Percentiles rank a stretch among this genome's conserved stretches.
phyloP scores from a whole-genome alignment of 2,329 filamentous ascomycete species.

The Neodidymelliopsis sp. region DNA sequence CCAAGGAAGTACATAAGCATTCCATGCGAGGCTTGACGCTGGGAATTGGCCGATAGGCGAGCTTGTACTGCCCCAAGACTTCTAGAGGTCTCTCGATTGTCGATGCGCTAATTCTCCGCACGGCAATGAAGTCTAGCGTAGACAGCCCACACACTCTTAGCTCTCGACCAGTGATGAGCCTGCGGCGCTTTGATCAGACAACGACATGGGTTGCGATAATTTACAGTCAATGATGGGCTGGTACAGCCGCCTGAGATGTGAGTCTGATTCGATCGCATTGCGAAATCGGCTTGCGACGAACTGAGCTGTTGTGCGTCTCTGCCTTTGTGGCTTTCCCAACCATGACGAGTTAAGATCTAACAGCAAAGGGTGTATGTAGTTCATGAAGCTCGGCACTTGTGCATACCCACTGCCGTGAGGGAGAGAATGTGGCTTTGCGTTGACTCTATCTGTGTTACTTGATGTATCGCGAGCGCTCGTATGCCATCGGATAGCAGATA shows the following conservation, averaged over 20 bases:
- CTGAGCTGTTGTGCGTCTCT: conserved; percentile 6
- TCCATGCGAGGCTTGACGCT: conserved; percentile 11
- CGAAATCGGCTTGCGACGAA: conserved; percentile 1
- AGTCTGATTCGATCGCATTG: conserved; percentile 7
- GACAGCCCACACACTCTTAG: conserved; percentile 1
- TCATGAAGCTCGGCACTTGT: neutral
- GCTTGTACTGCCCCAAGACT: conserved; percentile 3
- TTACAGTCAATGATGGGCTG: conserved; percentile 5
- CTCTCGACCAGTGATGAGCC: conserved; percentile 1
- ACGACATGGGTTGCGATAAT: conserved; percentile 7
- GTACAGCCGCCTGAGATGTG: conserved; percentile 3
- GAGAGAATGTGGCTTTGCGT: neutral
- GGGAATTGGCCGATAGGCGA: conserved; percentile 12
- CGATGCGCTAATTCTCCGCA: conserved; percentile 10
- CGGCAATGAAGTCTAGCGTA: conserved; percentile 2
- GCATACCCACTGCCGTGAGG: conserved; percentile 4
- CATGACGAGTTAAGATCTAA: conserved; percentile 5
- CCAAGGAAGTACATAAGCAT: conserved; percentile 14
- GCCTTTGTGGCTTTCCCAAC: conserved; percentile 15
- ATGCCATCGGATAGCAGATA: too few species aligned
- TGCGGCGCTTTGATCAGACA: conserved; percentile 11
- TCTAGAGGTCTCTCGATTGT: conserved; percentile 3
- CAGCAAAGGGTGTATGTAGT: conserved; percentile 5
- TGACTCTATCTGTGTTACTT: neutral
- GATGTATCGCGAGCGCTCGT: neutral